These are phyloP conservation scores for Kwoniella bestiolae DNA, from an alignment of 768 basidiomycete species.

Conservation along the genomic window DNA sequence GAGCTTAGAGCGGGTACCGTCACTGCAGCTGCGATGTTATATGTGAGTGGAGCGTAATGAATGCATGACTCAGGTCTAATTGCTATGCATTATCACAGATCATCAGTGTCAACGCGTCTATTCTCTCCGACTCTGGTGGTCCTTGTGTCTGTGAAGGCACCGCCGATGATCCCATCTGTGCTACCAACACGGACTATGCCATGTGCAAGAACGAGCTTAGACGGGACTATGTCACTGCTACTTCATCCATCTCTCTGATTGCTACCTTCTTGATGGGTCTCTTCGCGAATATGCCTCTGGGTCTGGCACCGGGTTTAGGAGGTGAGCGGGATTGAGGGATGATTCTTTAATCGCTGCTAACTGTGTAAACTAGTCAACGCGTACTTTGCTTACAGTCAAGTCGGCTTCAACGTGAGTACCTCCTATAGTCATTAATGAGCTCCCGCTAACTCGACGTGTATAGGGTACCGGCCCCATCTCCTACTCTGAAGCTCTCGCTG, in stretches of 20 bases:
- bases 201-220: slow-evolving; percentile 60
- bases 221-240: slow-evolving; percentile 79
- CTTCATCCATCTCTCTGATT: slow-evolving; percentile 75
- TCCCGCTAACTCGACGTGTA: slow-evolving; percentile 74
- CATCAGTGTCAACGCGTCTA: slow-evolving; percentile 71
- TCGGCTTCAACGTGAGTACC: slow-evolving; percentile 68
- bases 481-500: slow-evolving; percentile 78
- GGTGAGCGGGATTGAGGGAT: slow-evolving; percentile 57
- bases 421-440: slow-evolving; percentile 72
- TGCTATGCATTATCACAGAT: slow-evolving; percentile 13
- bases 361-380: slow-evolving; percentile 28
- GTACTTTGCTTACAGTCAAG: slow-evolving; percentile 87
- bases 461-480: slow-evolving; percentile 72
- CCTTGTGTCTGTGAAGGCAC: slow-evolving; percentile 71
- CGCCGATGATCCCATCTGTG: slow-evolving; percentile 60
- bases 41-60: slow-evolving; percentile 64
- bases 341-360: background rate
- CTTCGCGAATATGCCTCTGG: slow-evolving; percentile 85
- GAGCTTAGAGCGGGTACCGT: slow-evolving; percentile 52
- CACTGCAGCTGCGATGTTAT: slow-evolving; percentile 75
- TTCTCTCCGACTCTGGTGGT: slow-evolving; percentile 75
- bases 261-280: slow-evolving; percentile 80
- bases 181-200: slow-evolving; percentile 44
- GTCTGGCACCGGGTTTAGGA: slow-evolving; percentile 80
- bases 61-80: background rate